Evolutionary conservation across 345 rosid genomes (phyloP), one percentile per base, ranked within the genome.

Genomic region (Trapa incisa): DNA sequence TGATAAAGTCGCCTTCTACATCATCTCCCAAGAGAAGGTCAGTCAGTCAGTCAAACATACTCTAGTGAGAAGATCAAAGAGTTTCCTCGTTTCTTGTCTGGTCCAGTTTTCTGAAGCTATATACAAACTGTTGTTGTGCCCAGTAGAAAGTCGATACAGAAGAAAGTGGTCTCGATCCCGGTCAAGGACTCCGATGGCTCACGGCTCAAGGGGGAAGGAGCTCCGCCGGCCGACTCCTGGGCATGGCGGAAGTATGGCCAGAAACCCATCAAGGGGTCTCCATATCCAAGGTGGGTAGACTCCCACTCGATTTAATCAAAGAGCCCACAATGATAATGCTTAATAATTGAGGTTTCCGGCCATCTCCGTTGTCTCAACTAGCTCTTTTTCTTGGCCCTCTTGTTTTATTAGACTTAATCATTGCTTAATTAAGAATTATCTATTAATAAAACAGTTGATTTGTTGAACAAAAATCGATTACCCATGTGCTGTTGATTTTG

Each of bases 181-280:
- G 86, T 94, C 87, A 91, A 85, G 76, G 96, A 85, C 65, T 65
- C 80, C 1, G 96, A 86, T 73, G 93, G 93, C 37, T 70, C 89
- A 12, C 70, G 96, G 66, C 75, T 82, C 64, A 94, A 85, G 73
- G 93, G 97, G 0, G 97, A 91, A 66, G 74, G 81, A 54, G 85
- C 93, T 10, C 99, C 97, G 50, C 99, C 97, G 61, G 76, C 97
- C 0, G 99, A 94, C 79, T 94, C 97, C 16, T 94, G 97, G 97
- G 96, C 99, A 0, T 94, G 99, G 99, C 75, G 99, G 70, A 94
- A 94, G 72, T 94, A 94, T 70, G 99, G 99, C 54, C 99, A 94
- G 67, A 94, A 94, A 74, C 99, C 99, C 73, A 91, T 94, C 84
- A 94, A 94, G 72, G 99, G 99, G 47, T 89, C 99, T 16, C 94